A percentile compares a stretch with the other conserved stretches of the same genome.
Conservation (phyloP, 2,329 filamentous ascomycete genomes). For the Paraconiothyrium sp. region DNA sequence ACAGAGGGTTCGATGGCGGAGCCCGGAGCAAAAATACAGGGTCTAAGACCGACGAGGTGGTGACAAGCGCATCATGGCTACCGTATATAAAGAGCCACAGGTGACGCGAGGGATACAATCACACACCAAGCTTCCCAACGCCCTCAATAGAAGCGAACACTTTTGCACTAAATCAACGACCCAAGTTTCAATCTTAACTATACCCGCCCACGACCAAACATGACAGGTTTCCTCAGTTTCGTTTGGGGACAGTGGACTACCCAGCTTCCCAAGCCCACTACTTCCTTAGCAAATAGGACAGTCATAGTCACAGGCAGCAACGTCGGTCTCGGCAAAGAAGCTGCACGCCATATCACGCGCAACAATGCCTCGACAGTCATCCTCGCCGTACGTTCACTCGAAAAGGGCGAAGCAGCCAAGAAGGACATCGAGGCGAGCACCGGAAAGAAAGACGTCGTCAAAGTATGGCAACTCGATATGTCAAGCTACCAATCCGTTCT, state of each 20-base stretch:
- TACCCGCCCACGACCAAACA: background rate
- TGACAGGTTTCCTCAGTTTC: constrained; percentile 15
- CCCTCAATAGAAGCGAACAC: background rate
- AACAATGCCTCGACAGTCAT: constrained; percentile 55
- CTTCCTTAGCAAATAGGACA: constrained; percentile 44
- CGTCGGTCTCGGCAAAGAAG: constrained; percentile 57
- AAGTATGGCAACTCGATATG: constrained; percentile 59
- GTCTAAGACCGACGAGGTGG: background rate
- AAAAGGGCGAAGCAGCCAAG: constrained; percentile 57
- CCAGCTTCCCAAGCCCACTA: constrained; percentile 41
- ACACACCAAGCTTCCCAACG: background rate
- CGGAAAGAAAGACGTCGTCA: constrained; percentile 41
- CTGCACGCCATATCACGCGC: constrained; percentile 52
- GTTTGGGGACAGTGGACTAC: constrained; percentile 46
- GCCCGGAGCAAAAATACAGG: background rate
- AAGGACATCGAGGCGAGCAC: constrained; percentile 50
- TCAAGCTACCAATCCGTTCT: constrained; percentile 49
- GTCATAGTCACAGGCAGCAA: constrained; percentile 60
- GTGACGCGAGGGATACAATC: background rate
- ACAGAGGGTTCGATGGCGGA: background rate
- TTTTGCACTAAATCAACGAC: background rate
- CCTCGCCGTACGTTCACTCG: constrained; percentile 53
- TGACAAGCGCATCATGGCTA: too few relatives aligned
- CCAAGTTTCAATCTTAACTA: background rate
- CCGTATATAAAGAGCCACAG: background rate